These are phyloP conservation scores for Chrysoporthe deuterocubensis DNA, from an alignment of 2,329 filamentous ascomycete species.

Conservation along the genomic window DNA sequence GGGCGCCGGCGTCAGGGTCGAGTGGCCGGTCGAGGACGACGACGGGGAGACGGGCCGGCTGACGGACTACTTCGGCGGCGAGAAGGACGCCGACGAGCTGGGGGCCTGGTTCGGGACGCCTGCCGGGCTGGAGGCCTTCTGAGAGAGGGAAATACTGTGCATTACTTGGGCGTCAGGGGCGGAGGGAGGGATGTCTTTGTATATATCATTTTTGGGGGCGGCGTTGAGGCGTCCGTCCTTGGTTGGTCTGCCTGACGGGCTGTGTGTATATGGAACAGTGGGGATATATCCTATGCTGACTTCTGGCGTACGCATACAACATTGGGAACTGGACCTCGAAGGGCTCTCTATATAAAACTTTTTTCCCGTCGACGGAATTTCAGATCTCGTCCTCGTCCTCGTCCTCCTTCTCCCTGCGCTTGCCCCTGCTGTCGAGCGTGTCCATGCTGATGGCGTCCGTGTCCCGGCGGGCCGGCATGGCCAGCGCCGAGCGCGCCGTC, in stretches of 20 bases:
- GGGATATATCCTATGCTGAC: constrained; percentile 24
- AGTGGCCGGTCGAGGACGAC: constrained; percentile 81
- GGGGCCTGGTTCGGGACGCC: constrained; percentile 81
- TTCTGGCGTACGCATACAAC: constrained; percentile 9
- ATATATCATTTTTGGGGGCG: constrained; percentile 3
- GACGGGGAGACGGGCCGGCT: constrained; percentile 70
- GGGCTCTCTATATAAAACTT: constrained; percentile 21
- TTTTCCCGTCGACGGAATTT: not conserved
- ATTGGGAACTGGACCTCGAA: constrained; percentile 4
- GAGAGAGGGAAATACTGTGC: constrained; percentile 32
- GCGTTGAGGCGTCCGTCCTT: constrained; percentile 13
- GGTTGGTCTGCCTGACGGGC: constrained; percentile 15
- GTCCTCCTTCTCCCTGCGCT: constrained; percentile 45
- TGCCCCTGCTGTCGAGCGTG: constrained; percentile 63
- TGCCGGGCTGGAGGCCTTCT: constrained; percentile 74
- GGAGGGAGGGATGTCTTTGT: not conserved
- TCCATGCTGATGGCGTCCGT: constrained; percentile 61
- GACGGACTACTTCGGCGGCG: constrained; percentile 73
- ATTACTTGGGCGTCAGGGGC: constrained; percentile 24
- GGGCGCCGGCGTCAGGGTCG: constrained; percentile 67
- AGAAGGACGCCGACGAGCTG: constrained; percentile 66
- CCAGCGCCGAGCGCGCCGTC: constrained; percentile 79
- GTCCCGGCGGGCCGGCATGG: constrained; percentile 63
- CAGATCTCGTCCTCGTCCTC: constrained; percentile 63
- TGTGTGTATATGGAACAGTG: constrained; percentile 18